These are phyloP conservation scores for Diplodia mutila DNA, from an alignment of 2,329 filamentous ascomycete genomes.

Conservation along the genomic window DNA sequence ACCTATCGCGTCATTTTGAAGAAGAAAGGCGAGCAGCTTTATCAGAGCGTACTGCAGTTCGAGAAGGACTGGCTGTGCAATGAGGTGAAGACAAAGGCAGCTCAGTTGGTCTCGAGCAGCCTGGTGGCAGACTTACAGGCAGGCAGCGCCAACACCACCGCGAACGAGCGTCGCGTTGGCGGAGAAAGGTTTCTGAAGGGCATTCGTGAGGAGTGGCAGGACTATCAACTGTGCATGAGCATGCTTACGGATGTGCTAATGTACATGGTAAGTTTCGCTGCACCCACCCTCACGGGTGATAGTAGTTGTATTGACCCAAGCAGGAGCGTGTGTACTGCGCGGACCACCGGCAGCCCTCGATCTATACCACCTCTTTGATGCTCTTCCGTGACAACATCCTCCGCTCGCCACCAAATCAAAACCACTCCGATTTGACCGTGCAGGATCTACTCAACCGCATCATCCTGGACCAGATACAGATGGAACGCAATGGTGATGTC, in stretches of 20 bases:
- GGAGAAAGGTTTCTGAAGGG: conserved; percentile 82
- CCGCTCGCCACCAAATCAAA: conserved; percentile 55
- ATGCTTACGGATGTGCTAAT: conserved; percentile 97
- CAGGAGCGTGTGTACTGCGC: conserved; percentile 79
- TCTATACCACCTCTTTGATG: conserved; percentile 82
- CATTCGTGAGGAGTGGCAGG: conserved; percentile 79
- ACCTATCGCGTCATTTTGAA: conserved; percentile 92
- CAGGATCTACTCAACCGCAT: conserved; percentile 78
- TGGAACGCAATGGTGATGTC: conserved; percentile 88
- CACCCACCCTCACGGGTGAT: not conserved
- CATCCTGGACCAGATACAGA: conserved; percentile 85
- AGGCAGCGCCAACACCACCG: conserved; percentile 59
- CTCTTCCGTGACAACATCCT: conserved; percentile 88
- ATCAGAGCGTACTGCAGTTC: conserved; percentile 77
- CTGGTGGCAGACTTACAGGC: conserved; percentile 61
- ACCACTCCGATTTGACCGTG: conserved; percentile 57
- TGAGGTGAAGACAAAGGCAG: conserved; percentile 72
- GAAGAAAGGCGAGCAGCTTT: conserved; percentile 81
- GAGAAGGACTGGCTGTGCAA: conserved; percentile 80
- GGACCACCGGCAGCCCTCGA: conserved; percentile 73
- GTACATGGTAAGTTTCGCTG: conserved; percentile 70
- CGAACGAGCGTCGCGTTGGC: conserved; percentile 75
- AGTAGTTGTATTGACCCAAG: not conserved
- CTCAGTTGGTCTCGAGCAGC: conserved; percentile 70
- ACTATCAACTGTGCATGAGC: conserved; percentile 90